Conservation (phyloP, 2,329 filamentous ascomycete genomes). For the Neofusicoccum cordaticola region DNA sequence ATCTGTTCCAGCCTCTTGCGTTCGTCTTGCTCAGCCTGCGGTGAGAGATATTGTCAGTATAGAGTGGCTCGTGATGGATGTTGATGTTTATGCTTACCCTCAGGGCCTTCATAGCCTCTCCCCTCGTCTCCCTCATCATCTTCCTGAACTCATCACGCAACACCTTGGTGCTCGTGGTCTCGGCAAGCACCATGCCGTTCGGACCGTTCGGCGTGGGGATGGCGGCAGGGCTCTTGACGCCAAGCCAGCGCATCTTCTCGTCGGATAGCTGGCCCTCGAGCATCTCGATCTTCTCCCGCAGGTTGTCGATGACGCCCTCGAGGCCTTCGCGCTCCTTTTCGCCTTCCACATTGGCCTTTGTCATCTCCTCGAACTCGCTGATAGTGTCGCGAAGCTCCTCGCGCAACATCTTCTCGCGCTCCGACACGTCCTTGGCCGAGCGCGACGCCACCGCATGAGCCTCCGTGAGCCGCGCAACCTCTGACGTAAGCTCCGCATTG, state of each 20-base stretch:
- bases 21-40: slow-evolving; percentile 69
- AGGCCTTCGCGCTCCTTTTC: slow-evolving; percentile 68
- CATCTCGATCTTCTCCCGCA: slow-evolving; percentile 62
- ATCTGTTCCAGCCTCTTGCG: slow-evolving; percentile 64
- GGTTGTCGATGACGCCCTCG: slow-evolving; percentile 60
- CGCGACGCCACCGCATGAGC: slow-evolving; percentile 35
- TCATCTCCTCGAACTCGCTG: slow-evolving; percentile 68
- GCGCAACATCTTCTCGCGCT: slow-evolving; percentile 52
- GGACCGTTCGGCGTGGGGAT: slow-evolving; percentile 23
- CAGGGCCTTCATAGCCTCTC: slow-evolving; percentile 62
- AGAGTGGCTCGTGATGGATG: slow-evolving; percentile 19
- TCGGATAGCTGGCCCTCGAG: slow-evolving; percentile 65
- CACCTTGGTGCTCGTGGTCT: slow-evolving; percentile 65
- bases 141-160: slow-evolving; percentile 74
- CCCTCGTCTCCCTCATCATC: slow-evolving; percentile 72
- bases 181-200: slow-evolving; percentile 30
- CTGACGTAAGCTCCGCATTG: slow-evolving; percentile 41
- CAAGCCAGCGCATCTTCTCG: slow-evolving; percentile 65
- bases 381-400: slow-evolving; percentile 66
- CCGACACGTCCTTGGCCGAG: slow-evolving; percentile 34
- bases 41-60: slow-evolving; percentile 19
- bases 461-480: slow-evolving; percentile 30
- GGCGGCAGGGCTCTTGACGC: slow-evolving; percentile 54
- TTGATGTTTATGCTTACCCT: slow-evolving; percentile 47
- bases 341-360: slow-evolving; percentile 66